A percentile compares a stretch with the other conserved stretches of the same genome.
Evolutionary conservation across 805 yeast species (phyloP).

Genomic region (Saccharomycopsis selenospora): DNA sequence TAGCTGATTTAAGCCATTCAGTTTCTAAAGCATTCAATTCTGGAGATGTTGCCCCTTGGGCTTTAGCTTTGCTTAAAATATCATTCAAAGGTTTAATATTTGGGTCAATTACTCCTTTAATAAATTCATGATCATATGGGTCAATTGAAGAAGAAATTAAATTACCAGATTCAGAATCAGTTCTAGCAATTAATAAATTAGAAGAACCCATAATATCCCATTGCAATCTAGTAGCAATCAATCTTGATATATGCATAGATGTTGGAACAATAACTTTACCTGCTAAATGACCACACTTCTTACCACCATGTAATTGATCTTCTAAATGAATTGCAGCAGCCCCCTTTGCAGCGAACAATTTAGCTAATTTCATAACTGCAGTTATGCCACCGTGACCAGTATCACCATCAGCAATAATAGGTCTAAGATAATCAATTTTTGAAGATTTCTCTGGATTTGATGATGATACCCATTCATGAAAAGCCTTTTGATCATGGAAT

Average conservation of each 20-base stretch:
- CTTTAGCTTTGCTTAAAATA: constrained; percentile 33
- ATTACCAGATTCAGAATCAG: constrained; percentile 51
- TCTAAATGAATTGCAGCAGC: constrained; percentile 63
- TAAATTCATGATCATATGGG: constrained; percentile 49
- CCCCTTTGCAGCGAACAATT: constrained; percentile 58
- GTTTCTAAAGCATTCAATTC: constrained; percentile 35
- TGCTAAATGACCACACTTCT: constrained; percentile 56
- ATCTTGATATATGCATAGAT: constrained; percentile 45
- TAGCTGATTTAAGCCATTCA: constrained; percentile 39
- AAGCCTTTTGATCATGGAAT: constrained; percentile 47
- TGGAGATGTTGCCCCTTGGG: constrained; percentile 30
- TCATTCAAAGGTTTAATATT: constrained; percentile 38
- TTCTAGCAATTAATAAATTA: constrained; percentile 52
- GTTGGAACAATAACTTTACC: constrained; percentile 59
- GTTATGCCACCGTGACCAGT: constrained; percentile 61
- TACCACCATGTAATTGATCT: constrained; percentile 59
- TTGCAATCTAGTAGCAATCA: constrained; percentile 52
- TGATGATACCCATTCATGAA: constrained; percentile 33
- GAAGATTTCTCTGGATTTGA: constrained; percentile 21
- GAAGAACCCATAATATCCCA: constrained; percentile 59
- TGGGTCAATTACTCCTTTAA: constrained; percentile 39
- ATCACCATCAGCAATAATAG: constrained; percentile 61
- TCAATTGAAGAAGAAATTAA: constrained; percentile 46
- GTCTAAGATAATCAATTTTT: constrained; percentile 45
- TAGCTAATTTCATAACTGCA: constrained; percentile 58